Evolutionary conservation across 1,284 basidiomycete species (phyloP).

Genomic region (Ustilago xerochloae): DNA sequence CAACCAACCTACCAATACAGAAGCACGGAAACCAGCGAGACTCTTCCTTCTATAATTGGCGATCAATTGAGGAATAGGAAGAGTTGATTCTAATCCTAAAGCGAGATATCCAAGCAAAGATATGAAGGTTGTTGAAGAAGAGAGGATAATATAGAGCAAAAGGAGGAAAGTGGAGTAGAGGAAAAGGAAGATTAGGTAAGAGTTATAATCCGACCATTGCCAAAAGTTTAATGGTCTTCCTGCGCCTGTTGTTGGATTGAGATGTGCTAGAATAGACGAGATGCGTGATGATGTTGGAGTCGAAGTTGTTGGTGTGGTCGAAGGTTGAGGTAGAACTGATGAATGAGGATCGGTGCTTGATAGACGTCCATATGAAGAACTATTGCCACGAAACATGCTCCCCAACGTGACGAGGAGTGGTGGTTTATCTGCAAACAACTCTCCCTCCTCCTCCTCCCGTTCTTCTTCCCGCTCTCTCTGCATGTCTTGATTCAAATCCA

Average conservation of each 20-base stretch:
- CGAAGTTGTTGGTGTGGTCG: neutral
- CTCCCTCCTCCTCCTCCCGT: constrained; percentile 14
- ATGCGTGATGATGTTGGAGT: neutral
- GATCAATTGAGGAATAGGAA: constrained; percentile 54
- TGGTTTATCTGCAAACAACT: constrained; percentile 44
- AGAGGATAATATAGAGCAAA: constrained; percentile 74
- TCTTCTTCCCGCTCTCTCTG: neutral
- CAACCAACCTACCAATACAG: constrained; percentile 75
- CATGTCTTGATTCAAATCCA: constrained; percentile 12
- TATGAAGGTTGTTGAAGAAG: constrained; percentile 76
- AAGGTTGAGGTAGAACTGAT: neutral
- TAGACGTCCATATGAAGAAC: constrained; percentile 16
- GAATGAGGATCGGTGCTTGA: constrained; percentile 19
- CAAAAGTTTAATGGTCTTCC: constrained; percentile 80
- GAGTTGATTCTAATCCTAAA: constrained; percentile 71
- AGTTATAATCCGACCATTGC: constrained; percentile 80
- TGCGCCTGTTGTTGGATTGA: neutral
- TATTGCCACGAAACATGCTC: constrained; percentile 10
- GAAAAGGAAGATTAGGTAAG: constrained; percentile 84
- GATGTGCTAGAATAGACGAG: neutral
- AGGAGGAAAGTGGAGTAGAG: constrained; percentile 73
- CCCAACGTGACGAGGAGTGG: constrained; percentile 44
- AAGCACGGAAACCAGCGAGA: constrained; percentile 83
- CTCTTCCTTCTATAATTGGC: constrained; percentile 78
- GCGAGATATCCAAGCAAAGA: constrained; percentile 80